Conservation (phyloP, 2,329 filamentous ascomycete genomes). For the Moelleriella libera region DNA sequence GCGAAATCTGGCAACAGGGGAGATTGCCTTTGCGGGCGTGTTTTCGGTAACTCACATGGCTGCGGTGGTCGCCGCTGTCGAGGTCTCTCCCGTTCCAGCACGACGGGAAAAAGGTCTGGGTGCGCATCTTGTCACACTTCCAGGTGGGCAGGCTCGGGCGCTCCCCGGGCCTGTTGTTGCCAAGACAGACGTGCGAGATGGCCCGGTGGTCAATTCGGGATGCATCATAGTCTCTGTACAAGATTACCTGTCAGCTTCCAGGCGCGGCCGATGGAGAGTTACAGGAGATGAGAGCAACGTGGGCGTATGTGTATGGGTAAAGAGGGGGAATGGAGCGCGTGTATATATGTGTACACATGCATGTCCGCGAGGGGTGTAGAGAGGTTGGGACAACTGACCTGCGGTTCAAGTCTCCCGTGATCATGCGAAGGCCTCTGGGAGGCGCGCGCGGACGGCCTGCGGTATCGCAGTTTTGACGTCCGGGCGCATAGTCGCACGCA, state of each 20-base stretch:
- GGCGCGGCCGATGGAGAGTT: no score
- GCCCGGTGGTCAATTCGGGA: slow-evolving; percentile 31
- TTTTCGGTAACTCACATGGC: slow-evolving; percentile 25
- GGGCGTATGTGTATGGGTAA: not conserved
- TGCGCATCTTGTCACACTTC: slow-evolving; percentile 35
- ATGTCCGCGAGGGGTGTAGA: not conserved
- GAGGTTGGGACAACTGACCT: slow-evolving; percentile 5
- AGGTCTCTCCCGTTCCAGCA: slow-evolving; percentile 49
- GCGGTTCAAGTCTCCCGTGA: slow-evolving; percentile 45
- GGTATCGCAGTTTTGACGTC: slow-evolving; percentile 10
- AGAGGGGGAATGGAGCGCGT: not conserved
- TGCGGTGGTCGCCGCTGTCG: slow-evolving; percentile 39
- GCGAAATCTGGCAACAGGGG: not conserved
- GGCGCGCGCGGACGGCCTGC: slow-evolving; percentile 34
- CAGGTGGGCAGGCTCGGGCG: slow-evolving; percentile 35
- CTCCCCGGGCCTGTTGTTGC: slow-evolving; percentile 18
- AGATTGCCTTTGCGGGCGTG: not conserved
- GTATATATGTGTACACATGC: not conserved
- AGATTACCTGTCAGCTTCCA: no score
- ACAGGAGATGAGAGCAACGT: no score
- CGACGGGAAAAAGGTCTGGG: slow-evolving; percentile 42
- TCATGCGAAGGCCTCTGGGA: slow-evolving; percentile 49
- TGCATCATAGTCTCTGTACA: slow-evolving; percentile 23
- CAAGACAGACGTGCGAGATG: slow-evolving; percentile 42
- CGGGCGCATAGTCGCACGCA: slow-evolving; percentile 12